Evolutionary conservation across 148 eudicot species (phyloP), one percentile per base, ranked within the genome.

Genomic region (Chenopodium suecicum): DNA sequence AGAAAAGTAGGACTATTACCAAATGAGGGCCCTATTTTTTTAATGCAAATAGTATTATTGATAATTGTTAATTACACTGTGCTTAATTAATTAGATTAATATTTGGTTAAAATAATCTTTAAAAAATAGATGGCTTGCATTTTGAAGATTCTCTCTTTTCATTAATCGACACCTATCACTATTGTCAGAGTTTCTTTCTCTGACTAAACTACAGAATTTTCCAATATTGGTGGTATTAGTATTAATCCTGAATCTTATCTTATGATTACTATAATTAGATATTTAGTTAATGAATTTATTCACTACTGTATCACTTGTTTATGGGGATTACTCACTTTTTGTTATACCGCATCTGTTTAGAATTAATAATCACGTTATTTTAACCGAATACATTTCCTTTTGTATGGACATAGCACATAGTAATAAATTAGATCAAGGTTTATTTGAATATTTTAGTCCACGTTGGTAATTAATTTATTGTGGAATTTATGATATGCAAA

Each of bases 81-180:
- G 0, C 37, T 34, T 34, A 34, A 34, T 34, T 34, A 34, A 34
- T 34, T 34, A 34, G 37, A 34, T 34, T 70, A 16, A 32, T 70
- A 32, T 9, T 77, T 65, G n/a, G 76, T 52, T 60, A 70, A 70
- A 50, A 52, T 20, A 70, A 62, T 68, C 19, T 66, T 66, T 1
- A 9, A 31, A 54, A 54, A 52, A 79, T 41, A 34, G 71, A 73
- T 80, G 74, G 74, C 37, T 81, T 81, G 23, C 75, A 34, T 74
- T 75, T 67, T 75, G n/a, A 75, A 82, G 80, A 82, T 82, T 82
- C 84, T 67, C 75, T 52, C 75, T 74, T 65, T 66, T 80, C 58
- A 58, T 23, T 2, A 14, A 16, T 37, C 32, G 75, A 68, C 79
- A 76, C 77, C 46, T 82, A 34, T 77, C 54, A 3, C 34, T 25